Conservation (phyloP, 306 rosid genomes). For the Citrullus amarus region DNA sequence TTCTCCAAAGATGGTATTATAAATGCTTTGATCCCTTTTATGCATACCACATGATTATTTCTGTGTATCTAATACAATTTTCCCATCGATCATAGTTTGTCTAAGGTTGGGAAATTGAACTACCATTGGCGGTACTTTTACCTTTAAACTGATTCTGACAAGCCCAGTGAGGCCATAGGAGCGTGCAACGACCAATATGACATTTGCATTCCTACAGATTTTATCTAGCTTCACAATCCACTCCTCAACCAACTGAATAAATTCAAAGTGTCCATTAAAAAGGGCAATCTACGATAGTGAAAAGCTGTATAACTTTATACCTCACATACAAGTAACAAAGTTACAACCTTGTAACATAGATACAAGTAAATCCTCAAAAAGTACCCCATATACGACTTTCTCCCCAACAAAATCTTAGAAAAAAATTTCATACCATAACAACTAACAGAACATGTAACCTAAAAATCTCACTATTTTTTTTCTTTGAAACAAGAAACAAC, state of each 20-base stretch:
- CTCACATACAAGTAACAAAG: neutral
- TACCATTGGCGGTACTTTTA: slow-evolving; percentile 10
- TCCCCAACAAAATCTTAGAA: neutral
- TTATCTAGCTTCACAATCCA: slow-evolving; percentile 82
- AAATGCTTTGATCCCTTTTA: neutral
- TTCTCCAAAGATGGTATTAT: neutral
- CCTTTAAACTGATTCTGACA: slow-evolving; percentile 89
- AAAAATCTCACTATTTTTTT: neutral
- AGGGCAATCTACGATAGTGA: neutral
- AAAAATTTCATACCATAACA: neutral
- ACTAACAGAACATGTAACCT: neutral
- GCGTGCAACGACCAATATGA: slow-evolving; percentile 74
- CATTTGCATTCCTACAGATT: slow-evolving; percentile 78
- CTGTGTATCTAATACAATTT: neutral
- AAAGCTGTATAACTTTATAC: neutral
- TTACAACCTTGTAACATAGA: neutral
- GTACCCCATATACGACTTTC: neutral
- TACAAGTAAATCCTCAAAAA: neutral
- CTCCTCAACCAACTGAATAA: slow-evolving; percentile 67
- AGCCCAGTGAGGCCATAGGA: slow-evolving; percentile 93
- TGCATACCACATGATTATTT: neutral
- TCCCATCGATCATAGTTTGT: neutral
- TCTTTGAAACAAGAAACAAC: neutral
- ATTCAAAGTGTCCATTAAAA: slow-evolving; percentile 16
- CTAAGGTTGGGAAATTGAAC: neutral